Evolutionary conservation across 208 protist species (phyloP).

Genomic region (Tritrichomonas musculus): DNA sequence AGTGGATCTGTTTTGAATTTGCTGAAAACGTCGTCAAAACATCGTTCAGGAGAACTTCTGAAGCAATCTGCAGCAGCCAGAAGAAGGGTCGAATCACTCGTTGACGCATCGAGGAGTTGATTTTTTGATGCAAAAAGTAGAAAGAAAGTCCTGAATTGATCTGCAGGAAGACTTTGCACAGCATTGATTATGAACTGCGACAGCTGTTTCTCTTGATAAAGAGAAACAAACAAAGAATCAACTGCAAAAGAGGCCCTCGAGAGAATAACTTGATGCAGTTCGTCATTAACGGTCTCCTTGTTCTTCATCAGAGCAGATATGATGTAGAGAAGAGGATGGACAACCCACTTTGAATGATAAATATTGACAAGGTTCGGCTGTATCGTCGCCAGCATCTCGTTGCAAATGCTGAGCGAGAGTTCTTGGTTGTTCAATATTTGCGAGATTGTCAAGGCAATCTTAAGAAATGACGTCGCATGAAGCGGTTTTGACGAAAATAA

Average conservation of each 20-base stretch:
- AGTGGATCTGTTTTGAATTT: neutral
- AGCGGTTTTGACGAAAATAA: neutral
- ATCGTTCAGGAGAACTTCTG: neutral
- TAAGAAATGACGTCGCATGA: slow-evolving; percentile 1
- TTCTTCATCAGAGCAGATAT: neutral
- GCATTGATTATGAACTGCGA: neutral
- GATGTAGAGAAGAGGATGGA: neutral
- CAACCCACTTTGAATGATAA: neutral
- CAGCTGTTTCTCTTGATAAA: slow-evolving; percentile 27
- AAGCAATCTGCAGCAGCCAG: neutral
- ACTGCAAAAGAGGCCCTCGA: neutral
- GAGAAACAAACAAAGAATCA: neutral
- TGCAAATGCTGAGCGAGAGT: neutral
- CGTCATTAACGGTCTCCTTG: neutral
- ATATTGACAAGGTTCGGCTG: neutral
- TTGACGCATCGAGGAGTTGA: neutral
- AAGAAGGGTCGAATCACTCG: neutral
- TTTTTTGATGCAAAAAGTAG: neutral
- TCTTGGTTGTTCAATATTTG: neutral
- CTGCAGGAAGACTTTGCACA: neutral
- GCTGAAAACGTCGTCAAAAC: neutral
- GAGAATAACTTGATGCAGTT: neutral
- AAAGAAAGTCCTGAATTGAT: neutral
- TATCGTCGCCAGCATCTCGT: neutral
- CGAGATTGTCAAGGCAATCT: neutral